Conservation (phyloP, 2,329 filamentous ascomycete species). For the Teratosphaeria gauchensis region DNA sequence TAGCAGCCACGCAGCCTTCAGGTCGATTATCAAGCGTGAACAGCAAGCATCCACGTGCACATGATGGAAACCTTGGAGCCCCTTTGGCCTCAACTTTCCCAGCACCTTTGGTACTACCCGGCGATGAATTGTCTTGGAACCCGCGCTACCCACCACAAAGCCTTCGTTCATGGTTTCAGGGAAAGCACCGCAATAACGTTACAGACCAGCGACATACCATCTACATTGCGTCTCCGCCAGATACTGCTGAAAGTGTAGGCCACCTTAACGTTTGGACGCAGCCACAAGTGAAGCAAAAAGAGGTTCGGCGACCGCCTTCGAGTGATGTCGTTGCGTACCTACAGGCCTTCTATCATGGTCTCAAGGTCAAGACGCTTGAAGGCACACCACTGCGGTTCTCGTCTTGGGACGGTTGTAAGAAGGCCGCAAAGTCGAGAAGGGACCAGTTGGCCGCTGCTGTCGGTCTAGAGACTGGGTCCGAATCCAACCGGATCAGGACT, state of each 20-base stretch:
- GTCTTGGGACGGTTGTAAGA: constrained; percentile 36
- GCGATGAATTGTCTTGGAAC: constrained; percentile 48
- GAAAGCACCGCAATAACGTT: constrained; percentile 42
- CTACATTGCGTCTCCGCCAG: constrained; percentile 44
- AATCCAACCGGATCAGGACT: constrained; percentile 42
- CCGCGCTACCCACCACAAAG: constrained; percentile 44
- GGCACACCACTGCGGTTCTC: constrained; percentile 18
- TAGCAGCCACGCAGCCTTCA: constrained; percentile 12
- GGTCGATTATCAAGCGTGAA: constrained; percentile 1
- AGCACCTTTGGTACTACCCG: constrained; percentile 49
- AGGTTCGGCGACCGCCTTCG: background rate
- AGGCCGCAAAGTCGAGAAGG: constrained; percentile 32
- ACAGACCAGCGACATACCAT: constrained; percentile 39
- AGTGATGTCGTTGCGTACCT: constrained; percentile 33
- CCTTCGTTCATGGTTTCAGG: constrained; percentile 41
- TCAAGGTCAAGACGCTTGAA: constrained; percentile 35
- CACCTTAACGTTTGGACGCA: constrained; percentile 38
- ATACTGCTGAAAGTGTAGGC: constrained; percentile 26
- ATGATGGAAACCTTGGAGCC: background rate
- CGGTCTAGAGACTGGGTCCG: constrained; percentile 34
- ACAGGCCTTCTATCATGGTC: constrained; percentile 44
- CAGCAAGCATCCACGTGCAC: background rate
- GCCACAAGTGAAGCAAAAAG: constrained; percentile 11
- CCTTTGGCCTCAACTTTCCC: constrained; percentile 36
- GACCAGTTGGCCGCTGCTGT: constrained; percentile 44